Base-by-base conservation (phyloP, 495 filamentous ascomycete species). In the Pseudomonodictys pantanalensis region DNA sequence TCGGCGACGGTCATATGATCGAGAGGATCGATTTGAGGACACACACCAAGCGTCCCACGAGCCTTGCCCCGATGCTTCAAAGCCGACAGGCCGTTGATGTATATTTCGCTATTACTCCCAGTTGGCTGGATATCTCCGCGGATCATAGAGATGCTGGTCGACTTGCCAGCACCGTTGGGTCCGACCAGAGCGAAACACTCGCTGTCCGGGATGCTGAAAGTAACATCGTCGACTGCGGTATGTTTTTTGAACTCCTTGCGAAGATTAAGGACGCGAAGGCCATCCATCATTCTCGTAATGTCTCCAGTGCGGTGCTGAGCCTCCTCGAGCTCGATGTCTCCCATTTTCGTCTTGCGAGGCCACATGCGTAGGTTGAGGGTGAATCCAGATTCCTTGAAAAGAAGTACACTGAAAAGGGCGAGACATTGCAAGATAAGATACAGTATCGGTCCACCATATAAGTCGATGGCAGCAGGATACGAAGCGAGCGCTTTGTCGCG, bases 81-180 rank as follows among this genome's bases (percentile, higher is more conserved):
- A 33, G 92, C 81, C 22, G 84, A 85, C 29, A 83, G 77, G 57
- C 86, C 77, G 66, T 92, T 86, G 46, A 95, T 82, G 29, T 86
- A 82, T 41, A 93, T 81, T 45, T 90, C 84, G 51, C 86, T 83
- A 2, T 80, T 78, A 8, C 30, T 2, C n/a, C 50, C 26, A 18
- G n/a, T 52, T 8, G 33, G 50, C 25, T 52, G 50, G 46, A 90
- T 77, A 64, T 93, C 89, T 15, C 89, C 90, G 52, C 90, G 82
- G 71, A 95, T 87, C 38, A 92, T 76, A 17, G 82, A 86, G 69
- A 95, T 91, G 12, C 85, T 92, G 5, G 90, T 93, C 3, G 84
- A 87, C 67, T 95, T 95, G 46, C 90, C 90, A 0, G 90, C 90
- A 20, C 89, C 90, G 68, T 95, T 95, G 17, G 89, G 88, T 2